Evolutionary conservation across 352 stramenopile genomes (phyloP), one percentile per base, ranked within the genome.

Genomic region (Globisporangium solare): DNA sequence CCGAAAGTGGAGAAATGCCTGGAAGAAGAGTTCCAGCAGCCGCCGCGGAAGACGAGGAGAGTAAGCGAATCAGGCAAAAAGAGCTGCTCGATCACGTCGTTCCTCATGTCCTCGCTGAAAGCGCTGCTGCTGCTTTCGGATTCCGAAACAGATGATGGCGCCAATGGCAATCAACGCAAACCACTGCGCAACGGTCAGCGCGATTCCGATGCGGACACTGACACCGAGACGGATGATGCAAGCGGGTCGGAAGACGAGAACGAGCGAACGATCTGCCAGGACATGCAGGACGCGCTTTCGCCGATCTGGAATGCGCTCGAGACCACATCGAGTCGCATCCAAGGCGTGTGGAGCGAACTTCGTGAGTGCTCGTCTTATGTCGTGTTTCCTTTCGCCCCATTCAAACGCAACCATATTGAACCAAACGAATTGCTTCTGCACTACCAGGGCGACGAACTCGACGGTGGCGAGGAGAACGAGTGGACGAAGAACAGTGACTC

Each of bases 231-330:
- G n/a, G 18, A 15, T 5, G 14, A 37, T 5, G 54, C 37, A 46
- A 54, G 54, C 22, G 46, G 13, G 5, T 27, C 54, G 2, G 45
- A 60, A n/a, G 45, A 47, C 20, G 54, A 54, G 39, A 14, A 20
- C 18, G 35, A 46, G 42, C 31, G 20, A 50, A 62, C 57, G 13
- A 13, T 63, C 11, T 49, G 57, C 32, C 40, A 43, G 13, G 57
- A 63, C 57, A 27, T 63, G 2, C 27, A 57, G 15, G 50, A 63
- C 11, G 57, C 35, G 13, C 57, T 63, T 15, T 49, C 51, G 41
- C 57, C 57, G 2, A 51, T 63, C 22, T 58, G 32, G 42, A 48
- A 18, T 3, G 18, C 58, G 22, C 39, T 65, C 14, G 52, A 46
- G 40, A 46, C 11, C 22, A 56, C 58, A 10, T 60, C 58, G 11